Evolutionary conservation across 192 early-diverging fungal species (phyloP), one percentile per base, ranked within the genome.

Genomic region (Coemansia sp.): DNA sequence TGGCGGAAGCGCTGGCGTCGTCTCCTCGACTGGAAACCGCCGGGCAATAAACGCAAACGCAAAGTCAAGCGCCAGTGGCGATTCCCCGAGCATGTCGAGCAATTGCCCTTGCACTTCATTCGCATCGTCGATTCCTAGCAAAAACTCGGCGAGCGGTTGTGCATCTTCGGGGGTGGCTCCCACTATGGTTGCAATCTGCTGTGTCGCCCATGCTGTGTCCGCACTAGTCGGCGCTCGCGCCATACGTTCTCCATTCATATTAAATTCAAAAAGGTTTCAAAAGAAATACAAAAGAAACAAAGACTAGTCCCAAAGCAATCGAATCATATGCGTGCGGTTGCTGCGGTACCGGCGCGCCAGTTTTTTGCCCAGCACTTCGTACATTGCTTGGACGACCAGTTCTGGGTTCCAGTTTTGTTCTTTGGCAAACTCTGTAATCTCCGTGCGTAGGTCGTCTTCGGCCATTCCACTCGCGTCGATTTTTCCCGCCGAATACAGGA

Each of bases 31-130:
- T 2, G 72, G 77, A 34, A 80, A 80, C 17, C 72, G 67, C 55
- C 71, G 74, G 15, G 67, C 57, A 57, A 80, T 70, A 20, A 80
- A 68, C 18, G 60, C 56, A 24, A 54, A 59, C 7, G 53, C 64
- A 56, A 80, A 80, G 37, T 74, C 63, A 6, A 80, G 58, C 10
- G 77, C 77, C 26, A 71, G 24, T 18, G 77, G 77, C 14, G 77
- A 74, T 51, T 74, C 72, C 42, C 77, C 77, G 4, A 80, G 65
- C 77, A 80, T 80, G 40, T 80, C 77, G 21, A 74, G 64, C 59
- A 74, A 28, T 18, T 80, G 77, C 21, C 56, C 40, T 44, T 80
- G 77, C 4, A 80, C 68, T 56, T 80, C 77, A 40, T 49, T 63
- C 0, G 67, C 60, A 44, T 61, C 64, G 15, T 52, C 67, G n/a